Evolutionary conservation across 345 rosid genomes (phyloP), one percentile per base, ranked within the genome.

Genomic region (Camelina laxa): DNA sequence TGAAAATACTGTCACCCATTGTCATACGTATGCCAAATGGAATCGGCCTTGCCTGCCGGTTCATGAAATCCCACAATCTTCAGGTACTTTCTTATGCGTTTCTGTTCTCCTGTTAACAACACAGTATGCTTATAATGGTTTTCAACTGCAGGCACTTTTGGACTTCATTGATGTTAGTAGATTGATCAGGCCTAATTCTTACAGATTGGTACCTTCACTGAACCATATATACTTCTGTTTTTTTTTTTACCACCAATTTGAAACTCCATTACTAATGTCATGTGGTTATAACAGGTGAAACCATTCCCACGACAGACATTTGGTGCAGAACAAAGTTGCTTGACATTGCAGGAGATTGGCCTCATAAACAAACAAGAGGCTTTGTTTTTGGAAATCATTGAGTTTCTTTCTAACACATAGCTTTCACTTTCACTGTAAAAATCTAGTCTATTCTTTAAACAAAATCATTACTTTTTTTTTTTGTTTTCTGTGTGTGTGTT

Each of bases 131-230:
- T 55, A 24, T 14, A 13, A 55, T 24, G 60, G 9, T 27, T 27
- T 56, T 30, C 6, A 30, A n/a, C 19, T 57, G 21, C 61, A 30
- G 39, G 12, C 22, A 9, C 14, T 58, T 58, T 58, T 33, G 7
- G 7, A 33, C 62, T 58, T 58, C 42, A 54, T 24, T 54, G 97
- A 91, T 67, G 58, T 86, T 44, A 86, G 89, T 41, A 82, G 88
- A 68, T 85, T 64, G 16, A 83, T 84, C 83, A 91, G 87, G 75
- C 90, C 96, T 2, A 87, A 91, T 59, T 82, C 87, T 10, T 91
- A 89, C 69, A 85, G 86, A 82, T 69, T 89, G 93, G 93, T 91
- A 86, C 17, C 66, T 39, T 61, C 33, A 41, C 17, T 7, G 4
- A 38, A 61, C 66, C 19, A 39, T 61, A 39, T 61, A 12, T 6